A percentile compares a stretch with the other conserved stretches of the same genome.
These are phyloP conservation scores for Suhomyces emberorum DNA, from an alignment of 805 yeast genomes.

Conservation along the genomic window DNA sequence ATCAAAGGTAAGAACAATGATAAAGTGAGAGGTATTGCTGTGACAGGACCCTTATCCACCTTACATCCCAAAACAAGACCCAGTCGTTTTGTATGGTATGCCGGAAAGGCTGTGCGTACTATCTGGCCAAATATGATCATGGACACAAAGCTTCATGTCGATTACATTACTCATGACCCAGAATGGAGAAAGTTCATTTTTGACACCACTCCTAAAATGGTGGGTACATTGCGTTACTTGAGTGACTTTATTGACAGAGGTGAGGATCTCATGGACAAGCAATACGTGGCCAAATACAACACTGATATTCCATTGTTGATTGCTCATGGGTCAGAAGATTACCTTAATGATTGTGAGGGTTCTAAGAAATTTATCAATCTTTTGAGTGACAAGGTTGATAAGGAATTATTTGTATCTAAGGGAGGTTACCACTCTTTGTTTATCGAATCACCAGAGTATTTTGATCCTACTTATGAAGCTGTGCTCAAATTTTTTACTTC, in stretches of 20 bases:
- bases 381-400: conserved; percentile 30
- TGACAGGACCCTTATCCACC: conserved; percentile 57
- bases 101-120: conserved; percentile 38
- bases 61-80: conserved; percentile 61
- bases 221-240: conserved; percentile 56
- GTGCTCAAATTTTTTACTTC: not conserved
- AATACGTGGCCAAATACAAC: conserved; percentile 33
- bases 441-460: conserved; percentile 30
- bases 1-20: conserved; percentile 50
- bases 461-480: not conserved
- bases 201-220: conserved; percentile 35
- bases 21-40: conserved; percentile 45
- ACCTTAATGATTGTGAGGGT: conserved; percentile 52
- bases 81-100: conserved; percentile 35
- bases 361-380: conserved; percentile 40
- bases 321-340: conserved; percentile 63
- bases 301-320: conserved; percentile 49
- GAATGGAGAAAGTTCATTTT: conserved; percentile 45
- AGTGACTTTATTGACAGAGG: conserved; percentile 66
- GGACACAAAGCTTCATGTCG: conserved; percentile 53
- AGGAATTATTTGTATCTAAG: conserved; percentile 22
- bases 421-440: conserved; percentile 45
- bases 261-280: conserved; percentile 40
- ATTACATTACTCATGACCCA: conserved; percentile 51
- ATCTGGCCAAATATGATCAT: conserved; percentile 48